phyloP scores from a whole-genome alignment of 2,329 filamentous ascomycete genomes.

The Pseudocercospora musae region DNA sequence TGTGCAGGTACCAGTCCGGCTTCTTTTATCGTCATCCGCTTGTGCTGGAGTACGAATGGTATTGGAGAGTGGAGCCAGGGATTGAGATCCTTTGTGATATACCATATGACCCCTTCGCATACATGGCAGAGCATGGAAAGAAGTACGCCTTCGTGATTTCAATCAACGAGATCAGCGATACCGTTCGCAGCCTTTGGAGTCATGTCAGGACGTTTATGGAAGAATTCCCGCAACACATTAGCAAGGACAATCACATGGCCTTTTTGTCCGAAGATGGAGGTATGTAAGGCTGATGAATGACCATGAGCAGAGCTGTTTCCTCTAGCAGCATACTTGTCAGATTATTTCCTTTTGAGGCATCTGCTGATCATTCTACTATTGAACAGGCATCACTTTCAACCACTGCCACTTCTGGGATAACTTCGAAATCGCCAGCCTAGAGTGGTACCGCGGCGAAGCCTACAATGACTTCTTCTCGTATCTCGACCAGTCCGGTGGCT shows the following conservation, averaged over 20 bases:
- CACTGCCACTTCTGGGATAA: constrained; percentile 52
- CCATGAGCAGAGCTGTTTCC: too few relatives aligned
- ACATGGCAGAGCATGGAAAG: constrained; percentile 36
- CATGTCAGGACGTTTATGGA: constrained; percentile 48
- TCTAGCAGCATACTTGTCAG: too few relatives aligned
- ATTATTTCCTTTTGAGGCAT: too few relatives aligned
- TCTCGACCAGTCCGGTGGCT: constrained; percentile 49
- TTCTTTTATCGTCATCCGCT: constrained; percentile 42
- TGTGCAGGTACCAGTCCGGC: constrained; percentile 42
- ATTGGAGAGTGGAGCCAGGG: constrained; percentile 60
- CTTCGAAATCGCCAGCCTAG: constrained; percentile 51
- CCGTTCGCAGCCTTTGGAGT: constrained; percentile 46
- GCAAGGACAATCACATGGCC: neutral
- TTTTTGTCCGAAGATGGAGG: neutral
- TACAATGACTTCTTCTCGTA: constrained; percentile 51
- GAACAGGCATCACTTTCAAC: constrained; percentile 43
- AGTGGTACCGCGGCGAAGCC: constrained; percentile 50
- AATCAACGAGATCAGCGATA: constrained; percentile 43
- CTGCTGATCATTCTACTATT: too few relatives aligned
- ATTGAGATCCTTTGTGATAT: constrained; percentile 54
- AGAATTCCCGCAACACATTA: neutral
- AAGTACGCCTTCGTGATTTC: constrained; percentile 53
- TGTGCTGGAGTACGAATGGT: constrained; percentile 53
- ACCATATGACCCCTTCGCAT: constrained; percentile 39
- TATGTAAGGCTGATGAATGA: too few relatives aligned